phyloP scores from a whole-genome alignment of 306 rosid species.

The Quercus berberidifolia region DNA sequence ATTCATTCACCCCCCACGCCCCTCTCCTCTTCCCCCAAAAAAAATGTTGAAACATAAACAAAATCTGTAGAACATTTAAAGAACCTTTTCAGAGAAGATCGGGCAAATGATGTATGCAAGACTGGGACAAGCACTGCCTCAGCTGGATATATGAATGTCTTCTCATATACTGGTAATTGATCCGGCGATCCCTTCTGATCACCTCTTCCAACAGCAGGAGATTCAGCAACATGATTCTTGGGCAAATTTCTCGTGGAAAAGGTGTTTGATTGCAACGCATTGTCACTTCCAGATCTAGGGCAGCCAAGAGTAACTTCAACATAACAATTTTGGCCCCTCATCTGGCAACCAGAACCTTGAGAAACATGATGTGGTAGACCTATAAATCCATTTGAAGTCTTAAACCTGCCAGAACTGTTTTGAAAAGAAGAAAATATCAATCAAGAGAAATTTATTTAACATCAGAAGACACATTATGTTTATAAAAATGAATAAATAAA shows the following conservation, averaged over 20 bases:
- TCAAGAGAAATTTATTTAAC: conserved; percentile 6
- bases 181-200: conserved; percentile 64
- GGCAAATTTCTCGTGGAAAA: conserved; percentile 41
- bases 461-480: neutral
- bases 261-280: conserved; percentile 40
- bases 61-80: neutral
- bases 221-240: conserved; percentile 51
- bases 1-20: neutral
- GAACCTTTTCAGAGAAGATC: conserved; percentile 82
- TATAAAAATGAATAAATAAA: conserved; percentile 18
- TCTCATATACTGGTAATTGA: conserved; percentile 51
- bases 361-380: conserved; percentile 78
- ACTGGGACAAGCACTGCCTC: conserved; percentile 91
- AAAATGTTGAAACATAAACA: neutral
- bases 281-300: conserved; percentile 58
- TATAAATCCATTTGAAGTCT: conserved; percentile 65
- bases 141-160: conserved; percentile 80
- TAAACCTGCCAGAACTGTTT: conserved; percentile 70
- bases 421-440: conserved; percentile 9
- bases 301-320: conserved; percentile 90
- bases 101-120: conserved; percentile 68
- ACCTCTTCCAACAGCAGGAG: conserved; percentile 53
- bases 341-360: conserved; percentile 79
- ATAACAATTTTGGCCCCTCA: conserved; percentile 78
- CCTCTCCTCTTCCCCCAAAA: neutral